phyloP scores from a whole-genome alignment of 352 stramenopile genomes.

The Globisporangium radiosum region DNA sequence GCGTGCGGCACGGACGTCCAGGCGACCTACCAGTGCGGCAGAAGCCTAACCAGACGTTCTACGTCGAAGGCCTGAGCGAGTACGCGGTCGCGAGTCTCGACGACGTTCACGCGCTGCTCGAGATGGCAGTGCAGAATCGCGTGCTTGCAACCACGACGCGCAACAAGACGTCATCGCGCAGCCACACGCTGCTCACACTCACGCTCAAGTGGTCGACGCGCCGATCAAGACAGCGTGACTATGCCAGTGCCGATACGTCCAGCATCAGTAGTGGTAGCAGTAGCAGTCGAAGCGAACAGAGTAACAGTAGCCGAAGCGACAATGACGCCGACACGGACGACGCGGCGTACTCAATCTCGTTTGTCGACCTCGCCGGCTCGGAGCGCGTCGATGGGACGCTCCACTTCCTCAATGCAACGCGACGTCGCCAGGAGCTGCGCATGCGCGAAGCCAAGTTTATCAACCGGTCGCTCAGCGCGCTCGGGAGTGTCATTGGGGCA shows the following conservation, averaged over 20 bases:
- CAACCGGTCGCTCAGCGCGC: constrained; percentile 57
- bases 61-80: constrained; percentile 48
- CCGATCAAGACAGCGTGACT: background rate
- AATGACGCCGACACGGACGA: constrained; percentile 5
- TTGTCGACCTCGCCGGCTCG: constrained; percentile 68
- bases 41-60: constrained; percentile 38
- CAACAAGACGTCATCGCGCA: constrained; percentile 69
- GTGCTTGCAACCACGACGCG: constrained; percentile 46
- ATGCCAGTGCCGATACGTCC: background rate
- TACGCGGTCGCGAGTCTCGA: constrained; percentile 39
- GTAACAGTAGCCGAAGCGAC: background rate
- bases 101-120: constrained; percentile 40
- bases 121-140: constrained; percentile 40
- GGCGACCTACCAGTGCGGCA: constrained; percentile 45
- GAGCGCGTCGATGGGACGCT: constrained; percentile 50
- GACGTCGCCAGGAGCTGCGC: constrained; percentile 44
- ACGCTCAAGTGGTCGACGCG: constrained; percentile 20
- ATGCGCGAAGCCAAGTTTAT: constrained; percentile 79
- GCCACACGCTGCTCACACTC: constrained; percentile 63
- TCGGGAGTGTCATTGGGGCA: constrained; percentile 60
- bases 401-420: constrained; percentile 44
- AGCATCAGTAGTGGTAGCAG: background rate
- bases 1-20: background rate
- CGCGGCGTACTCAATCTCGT: constrained; percentile 38
- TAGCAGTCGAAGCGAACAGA: constrained; percentile 4